Percentiles rank a stretch among this genome's conserved stretches.
These are phyloP conservation scores for Amaranthus tricolor DNA, from an alignment of 179 eudicot species.

Conservation along the genomic window DNA sequence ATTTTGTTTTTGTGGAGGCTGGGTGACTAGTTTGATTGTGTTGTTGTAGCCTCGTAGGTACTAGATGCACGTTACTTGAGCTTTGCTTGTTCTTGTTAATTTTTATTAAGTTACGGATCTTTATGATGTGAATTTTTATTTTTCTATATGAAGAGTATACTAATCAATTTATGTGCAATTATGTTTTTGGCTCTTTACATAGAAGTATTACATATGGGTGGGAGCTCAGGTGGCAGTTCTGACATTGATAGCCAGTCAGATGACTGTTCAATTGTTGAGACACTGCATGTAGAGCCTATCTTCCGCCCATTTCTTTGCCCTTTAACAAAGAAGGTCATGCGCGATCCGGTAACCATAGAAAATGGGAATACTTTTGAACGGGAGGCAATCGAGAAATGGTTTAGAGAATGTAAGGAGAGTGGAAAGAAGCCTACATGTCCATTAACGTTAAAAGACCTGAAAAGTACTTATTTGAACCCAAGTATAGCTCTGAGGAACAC, in stretches of 20 bases:
- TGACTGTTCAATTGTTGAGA: slow-evolving; percentile 65
- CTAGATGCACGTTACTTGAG: too few relatives aligned
- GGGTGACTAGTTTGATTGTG: too few relatives aligned
- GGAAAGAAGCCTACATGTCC: slow-evolving; percentile 75
- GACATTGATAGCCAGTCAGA: slow-evolving; percentile 73
- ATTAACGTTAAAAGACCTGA: slow-evolving; percentile 56
- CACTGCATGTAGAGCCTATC: slow-evolving; percentile 66
- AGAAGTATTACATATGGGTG: slow-evolving; percentile 48
- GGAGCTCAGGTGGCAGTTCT: slow-evolving; percentile 61
- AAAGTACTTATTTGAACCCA: slow-evolving; percentile 66
- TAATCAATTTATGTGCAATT: slow-evolving; percentile 10
- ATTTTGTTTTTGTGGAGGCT: too few relatives aligned
- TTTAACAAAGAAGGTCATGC: slow-evolving; percentile 78
- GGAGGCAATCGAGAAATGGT: slow-evolving; percentile 96
- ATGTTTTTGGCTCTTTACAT: slow-evolving; percentile 30
- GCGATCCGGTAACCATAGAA: slow-evolving; percentile 81
- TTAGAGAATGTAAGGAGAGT: slow-evolving; percentile 61
- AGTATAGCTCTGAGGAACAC: slow-evolving; percentile 75
- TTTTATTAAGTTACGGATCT: background rate
- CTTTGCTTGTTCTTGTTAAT: too few relatives aligned
- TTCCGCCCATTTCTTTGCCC: slow-evolving; percentile 88
- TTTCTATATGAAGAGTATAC: background rate
- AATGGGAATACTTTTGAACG: slow-evolving; percentile 84
- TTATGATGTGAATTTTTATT: background rate
- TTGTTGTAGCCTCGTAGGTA: too few relatives aligned